Conservation (phyloP, 441 rosid species). For the Sinapis alba region DNA sequence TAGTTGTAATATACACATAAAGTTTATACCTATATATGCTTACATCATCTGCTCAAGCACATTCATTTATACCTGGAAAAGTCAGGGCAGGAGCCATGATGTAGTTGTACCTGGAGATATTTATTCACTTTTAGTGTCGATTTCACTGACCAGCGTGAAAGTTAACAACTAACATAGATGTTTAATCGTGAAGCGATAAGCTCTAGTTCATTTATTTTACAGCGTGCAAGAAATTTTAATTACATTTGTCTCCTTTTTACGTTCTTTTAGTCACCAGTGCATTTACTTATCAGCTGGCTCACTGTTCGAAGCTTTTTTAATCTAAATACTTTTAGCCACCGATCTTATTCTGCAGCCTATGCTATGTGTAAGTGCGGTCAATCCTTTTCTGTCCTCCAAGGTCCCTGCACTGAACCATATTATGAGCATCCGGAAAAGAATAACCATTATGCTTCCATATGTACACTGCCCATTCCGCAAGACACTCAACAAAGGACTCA, state of each 20-base stretch:
- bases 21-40: neutral
- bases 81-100: neutral
- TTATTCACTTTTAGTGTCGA: neutral
- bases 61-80: neutral
- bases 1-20: neutral
- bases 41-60: neutral
- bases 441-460: constrained; percentile 77
- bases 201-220: constrained; percentile 5
- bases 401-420: constrained; percentile 87
- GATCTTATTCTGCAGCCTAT: constrained; percentile 72
- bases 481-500: constrained; percentile 83
- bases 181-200: constrained; percentile 10
- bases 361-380: constrained; percentile 98
- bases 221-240: neutral
- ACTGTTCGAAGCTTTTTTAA: constrained; percentile 8
- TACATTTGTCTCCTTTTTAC: neutral
- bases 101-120: neutral
- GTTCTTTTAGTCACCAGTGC: neutral
- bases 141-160: neutral
- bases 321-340: neutral
- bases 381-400: constrained; percentile 85
- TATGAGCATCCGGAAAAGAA: constrained; percentile 69
- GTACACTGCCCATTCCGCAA: constrained; percentile 90
- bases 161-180: neutral
- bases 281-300: constrained; percentile 1